Base-by-base conservation (phyloP, 805 yeast species). In the Candida anglica region DNA sequence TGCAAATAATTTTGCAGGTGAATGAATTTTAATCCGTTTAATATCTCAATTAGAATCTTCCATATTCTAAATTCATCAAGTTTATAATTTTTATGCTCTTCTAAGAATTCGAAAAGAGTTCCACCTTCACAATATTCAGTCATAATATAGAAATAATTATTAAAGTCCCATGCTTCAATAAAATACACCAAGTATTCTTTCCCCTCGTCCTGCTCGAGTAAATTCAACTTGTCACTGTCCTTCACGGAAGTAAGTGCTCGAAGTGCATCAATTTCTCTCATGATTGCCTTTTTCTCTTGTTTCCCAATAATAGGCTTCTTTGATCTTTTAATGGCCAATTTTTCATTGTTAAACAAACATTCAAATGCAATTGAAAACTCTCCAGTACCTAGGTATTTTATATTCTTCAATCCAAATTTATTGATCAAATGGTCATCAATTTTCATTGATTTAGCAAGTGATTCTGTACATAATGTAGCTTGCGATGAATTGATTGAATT, bases 31-130 rank as follows among this genome's bases (percentile, higher is more conserved):
- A 93, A 63, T 0, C 97, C 98, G 49, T 77, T 70, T 27, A 86
- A 60, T 13, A 89, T 69, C 54, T 91, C 98, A 33, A 83, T 81
- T 44, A 93, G 66, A 28, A 93, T 91, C 62, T 93, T 93, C 98
- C 98, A 93, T 26, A 91, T 89, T 47, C 98, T 74, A 83, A 96
- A 93, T 56, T 93, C 98, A 53, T 93, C 98, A 33, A 93, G 69
- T 47, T 81, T 80, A 19, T 86, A 75, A 26, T 80, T 71, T 31
- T 81, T 78, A 53, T 79, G 81, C 44, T 85, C 94, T 20, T 79
- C 71, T 34, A 93, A 58, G 50, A 91, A 93, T 39, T 77, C 76
- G 50, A 81, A 93, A 38, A 93, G 62, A 15, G 93, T 85, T 2
- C 98, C 98, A 53, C 89, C 93, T 50, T 89, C 98, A 61, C 96